Evolutionary conservation across 2,329 filamentous ascomycete genomes (phyloP), one percentile per base, ranked within the genome.

Genomic region (Fusarium goolgardi): DNA sequence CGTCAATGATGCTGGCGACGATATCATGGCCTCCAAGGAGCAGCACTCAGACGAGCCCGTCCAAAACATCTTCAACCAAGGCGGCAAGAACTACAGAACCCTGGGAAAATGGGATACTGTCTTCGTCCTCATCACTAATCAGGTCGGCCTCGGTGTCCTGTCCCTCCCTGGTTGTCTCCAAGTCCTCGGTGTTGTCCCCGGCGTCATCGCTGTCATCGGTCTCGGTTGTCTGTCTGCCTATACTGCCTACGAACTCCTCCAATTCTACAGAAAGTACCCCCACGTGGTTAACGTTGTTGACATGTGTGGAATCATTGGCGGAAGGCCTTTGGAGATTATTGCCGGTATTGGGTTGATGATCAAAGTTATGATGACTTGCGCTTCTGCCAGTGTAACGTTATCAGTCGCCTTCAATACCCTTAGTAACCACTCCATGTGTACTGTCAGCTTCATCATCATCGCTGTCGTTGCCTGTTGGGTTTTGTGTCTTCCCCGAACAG

Each of bases 351-450:
- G 90, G 84, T 89, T 91, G 76, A 76, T 91, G 46, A 76, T 91
- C 65, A 91, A 91, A 81, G 91, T 91, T 73, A 90, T 88, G 50
- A 90, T 90, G 77, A 91, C 90, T 65, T 85, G 86, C 79, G 88
- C 86, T 25, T 83, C 90, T 64, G 88, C 90, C 71, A 89, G 87
- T 71, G 81, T 91, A 46, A 86, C 87, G 5, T 86, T 88, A 37
- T 85, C 88, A 13, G 85, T 89, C 69, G 90, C 89, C 62, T 82
- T 90, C 64, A 91, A 91, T 76, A 90, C 88, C 20, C 88, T 91
- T 72, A 85, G 85, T 16, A 80, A 83, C 53, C 84, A 88, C 71
- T 79, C 81, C 4, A 73, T 88, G 6, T 91, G 89, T 78, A 91
- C 89, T 0, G 85, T 91, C 52, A 83, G 81, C 40, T 91, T 90